A percentile compares a stretch with the other conserved stretches of the same genome.
These are phyloP conservation scores for Moesziomyces sp. DNA, from an alignment of 1,284 basidiomycete genomes.

Conservation along the genomic window DNA sequence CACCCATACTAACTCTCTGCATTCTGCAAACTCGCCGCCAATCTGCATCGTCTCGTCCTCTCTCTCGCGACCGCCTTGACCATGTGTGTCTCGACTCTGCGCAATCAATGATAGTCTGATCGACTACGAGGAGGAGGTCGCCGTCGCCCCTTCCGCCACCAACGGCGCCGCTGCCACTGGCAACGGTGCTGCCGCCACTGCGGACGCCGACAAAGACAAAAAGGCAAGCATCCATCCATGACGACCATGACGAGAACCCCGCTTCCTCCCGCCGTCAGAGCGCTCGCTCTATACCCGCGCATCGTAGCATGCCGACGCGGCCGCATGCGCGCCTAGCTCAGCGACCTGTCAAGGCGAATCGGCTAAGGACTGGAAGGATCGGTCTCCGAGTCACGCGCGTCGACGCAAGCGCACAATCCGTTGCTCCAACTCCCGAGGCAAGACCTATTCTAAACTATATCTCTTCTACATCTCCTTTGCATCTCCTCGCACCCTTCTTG, in stretches of 20 bases:
- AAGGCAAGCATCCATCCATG: conserved; percentile 58
- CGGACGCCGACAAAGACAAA: conserved; percentile 63
- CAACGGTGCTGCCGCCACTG: conserved; percentile 48
- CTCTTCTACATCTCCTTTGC: conserved; percentile 43
- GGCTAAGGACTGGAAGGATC: too few species aligned
- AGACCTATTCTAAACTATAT: conserved; percentile 35
- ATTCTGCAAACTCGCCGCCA: background rate
- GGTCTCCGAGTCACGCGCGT: conserved; percentile 13
- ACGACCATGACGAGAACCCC: conserved; percentile 18
- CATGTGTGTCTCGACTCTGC: background rate
- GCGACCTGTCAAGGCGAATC: too few species aligned
- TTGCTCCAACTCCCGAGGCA: background rate
- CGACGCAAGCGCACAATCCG: conserved; percentile 9
- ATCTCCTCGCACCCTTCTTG: background rate
- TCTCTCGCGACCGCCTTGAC: background rate
- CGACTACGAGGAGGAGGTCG: conserved; percentile 68
- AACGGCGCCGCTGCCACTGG: conserved; percentile 53
- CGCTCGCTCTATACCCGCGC: too few species aligned
- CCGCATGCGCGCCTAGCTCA: too few species aligned
- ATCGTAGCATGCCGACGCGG: too few species aligned
- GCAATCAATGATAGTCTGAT: conserved; percentile 56
- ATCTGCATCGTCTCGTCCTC: conserved; percentile 1
- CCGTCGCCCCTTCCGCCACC: conserved; percentile 56
- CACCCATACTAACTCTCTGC: background rate
- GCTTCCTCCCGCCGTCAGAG: background rate